These are phyloP conservation scores for Amanita fuliginea DNA, from an alignment of 768 basidiomycete species.

Conservation along the genomic window DNA sequence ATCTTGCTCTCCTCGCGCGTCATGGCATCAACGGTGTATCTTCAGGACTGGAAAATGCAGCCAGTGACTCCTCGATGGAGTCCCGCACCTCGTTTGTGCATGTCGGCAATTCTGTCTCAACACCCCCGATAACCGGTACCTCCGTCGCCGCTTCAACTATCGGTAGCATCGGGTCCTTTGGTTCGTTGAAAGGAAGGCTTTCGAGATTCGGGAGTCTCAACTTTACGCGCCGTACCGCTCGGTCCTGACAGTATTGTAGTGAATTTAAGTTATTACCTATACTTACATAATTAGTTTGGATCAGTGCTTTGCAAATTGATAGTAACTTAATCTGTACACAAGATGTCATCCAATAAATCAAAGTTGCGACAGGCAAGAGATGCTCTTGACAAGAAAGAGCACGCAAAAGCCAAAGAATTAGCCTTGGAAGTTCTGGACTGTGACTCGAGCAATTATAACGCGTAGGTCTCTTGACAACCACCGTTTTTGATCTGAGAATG, in stretches of 20 bases:
- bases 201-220: conserved; percentile 69
- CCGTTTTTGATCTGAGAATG: conserved; percentile 3
- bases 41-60: conserved; percentile 55
- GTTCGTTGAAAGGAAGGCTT: conserved; percentile 62
- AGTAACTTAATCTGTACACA: too few species aligned
- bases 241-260: background rate
- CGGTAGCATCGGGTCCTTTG: conserved; percentile 45
- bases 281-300: conserved; percentile 7
- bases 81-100: conserved; percentile 72
- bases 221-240: conserved; percentile 40
- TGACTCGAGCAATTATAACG: conserved; percentile 80
- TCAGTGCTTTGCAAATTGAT: background rate
- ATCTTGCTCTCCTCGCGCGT: conserved; percentile 70
- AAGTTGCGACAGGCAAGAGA: conserved; percentile 79
- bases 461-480: conserved; percentile 30
- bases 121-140: conserved; percentile 35
- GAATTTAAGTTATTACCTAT: conserved; percentile 11
- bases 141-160: conserved; percentile 56
- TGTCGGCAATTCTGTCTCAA: conserved; percentile 41
- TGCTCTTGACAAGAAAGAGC: conserved; percentile 67
- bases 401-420: conserved; percentile 51
- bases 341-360: conserved; percentile 45
- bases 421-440: conserved; percentile 56
- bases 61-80: conserved; percentile 49
- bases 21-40: conserved; percentile 79